A percentile compares a stretch with the other conserved stretches of the same genome.
Conservation (phyloP, 345 rosid species). For the Eucalyptus tenuipes region DNA sequence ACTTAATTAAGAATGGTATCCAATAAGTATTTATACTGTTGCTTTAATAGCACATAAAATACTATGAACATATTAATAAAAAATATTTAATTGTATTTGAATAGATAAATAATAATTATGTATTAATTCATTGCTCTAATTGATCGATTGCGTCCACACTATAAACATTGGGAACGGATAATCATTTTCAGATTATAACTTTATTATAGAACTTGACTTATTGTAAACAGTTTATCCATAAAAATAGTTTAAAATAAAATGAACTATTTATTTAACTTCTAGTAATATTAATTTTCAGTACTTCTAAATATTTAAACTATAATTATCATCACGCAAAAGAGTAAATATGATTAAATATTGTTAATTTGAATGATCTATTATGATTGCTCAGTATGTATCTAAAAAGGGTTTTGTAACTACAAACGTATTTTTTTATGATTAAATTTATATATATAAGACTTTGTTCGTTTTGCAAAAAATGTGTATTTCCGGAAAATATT, state of each 20-base stretch:
- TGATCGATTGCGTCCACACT: neutral
- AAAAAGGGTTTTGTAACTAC: neutral
- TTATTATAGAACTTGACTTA: neutral
- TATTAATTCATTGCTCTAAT: neutral
- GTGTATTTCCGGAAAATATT: too few relatives aligned
- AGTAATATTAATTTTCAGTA: neutral
- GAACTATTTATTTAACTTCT: neutral
- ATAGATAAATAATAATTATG: neutral
- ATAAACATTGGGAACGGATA: neutral
- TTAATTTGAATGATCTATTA: neutral
- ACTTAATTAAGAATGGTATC: neutral
- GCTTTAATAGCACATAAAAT: neutral
- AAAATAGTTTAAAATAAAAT: neutral
- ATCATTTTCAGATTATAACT: neutral
- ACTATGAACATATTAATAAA: neutral
- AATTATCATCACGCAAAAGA: neutral
- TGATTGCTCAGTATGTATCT: neutral
- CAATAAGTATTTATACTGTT: neutral
- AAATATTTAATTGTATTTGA: neutral
- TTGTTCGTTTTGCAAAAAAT: too few relatives aligned
- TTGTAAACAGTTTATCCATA: neutral
- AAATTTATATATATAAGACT: neutral
- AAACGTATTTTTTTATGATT: neutral
- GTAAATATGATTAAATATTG: neutral
- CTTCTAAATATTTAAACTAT: neutral